phyloP scores from a whole-genome alignment of 139 green algal genomes.

The Choricystis sp. region DNA sequence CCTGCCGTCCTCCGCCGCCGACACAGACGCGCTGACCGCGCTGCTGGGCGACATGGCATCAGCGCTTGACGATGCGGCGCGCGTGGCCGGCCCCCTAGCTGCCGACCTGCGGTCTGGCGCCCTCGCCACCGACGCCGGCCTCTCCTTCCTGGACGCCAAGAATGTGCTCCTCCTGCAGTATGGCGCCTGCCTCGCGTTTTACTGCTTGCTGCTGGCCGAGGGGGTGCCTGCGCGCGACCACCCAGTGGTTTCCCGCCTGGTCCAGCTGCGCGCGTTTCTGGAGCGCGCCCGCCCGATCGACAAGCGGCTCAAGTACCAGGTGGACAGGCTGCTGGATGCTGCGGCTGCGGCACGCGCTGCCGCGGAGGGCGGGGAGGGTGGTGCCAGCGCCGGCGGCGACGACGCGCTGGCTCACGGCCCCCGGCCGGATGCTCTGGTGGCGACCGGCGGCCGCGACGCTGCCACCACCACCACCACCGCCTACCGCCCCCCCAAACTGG shows the following conservation, averaged over 20 bases:
- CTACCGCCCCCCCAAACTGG: background rate
- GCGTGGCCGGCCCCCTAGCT: slow-evolving; percentile 54
- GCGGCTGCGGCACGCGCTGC: slow-evolving; percentile 5
- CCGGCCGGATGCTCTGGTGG: slow-evolving; percentile 53
- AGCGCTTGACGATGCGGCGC: slow-evolving; percentile 28
- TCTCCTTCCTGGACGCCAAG: slow-evolving; percentile 94
- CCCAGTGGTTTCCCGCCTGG: slow-evolving; percentile 71
- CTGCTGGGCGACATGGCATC: slow-evolving; percentile 52
- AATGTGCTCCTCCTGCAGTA: slow-evolving; percentile 90
- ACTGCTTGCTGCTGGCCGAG: slow-evolving; percentile 91
- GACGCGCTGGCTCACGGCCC: slow-evolving; percentile 39
- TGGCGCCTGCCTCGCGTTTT: slow-evolving; percentile 81
- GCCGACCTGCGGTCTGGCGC: slow-evolving; percentile 39
- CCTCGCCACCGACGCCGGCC: slow-evolving; percentile 62
- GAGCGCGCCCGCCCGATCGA: slow-evolving; percentile 89
- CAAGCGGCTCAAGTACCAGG: slow-evolving; percentile 86
- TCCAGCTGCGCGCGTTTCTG: slow-evolving; percentile 70
- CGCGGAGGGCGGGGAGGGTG: background rate
- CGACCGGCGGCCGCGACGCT: slow-evolving; percentile 14
- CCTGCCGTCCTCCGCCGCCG: slow-evolving; percentile 30
- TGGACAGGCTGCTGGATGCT: slow-evolving; percentile 81
- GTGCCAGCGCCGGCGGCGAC: slow-evolving; percentile 8
- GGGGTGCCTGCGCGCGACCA: slow-evolving; percentile 71
- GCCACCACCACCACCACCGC: background rate
- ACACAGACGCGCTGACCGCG: slow-evolving; percentile 63